These are phyloP conservation scores for Leishmania guyanensis DNA, from an alignment of 208 protist species.

Conservation along the genomic window DNA sequence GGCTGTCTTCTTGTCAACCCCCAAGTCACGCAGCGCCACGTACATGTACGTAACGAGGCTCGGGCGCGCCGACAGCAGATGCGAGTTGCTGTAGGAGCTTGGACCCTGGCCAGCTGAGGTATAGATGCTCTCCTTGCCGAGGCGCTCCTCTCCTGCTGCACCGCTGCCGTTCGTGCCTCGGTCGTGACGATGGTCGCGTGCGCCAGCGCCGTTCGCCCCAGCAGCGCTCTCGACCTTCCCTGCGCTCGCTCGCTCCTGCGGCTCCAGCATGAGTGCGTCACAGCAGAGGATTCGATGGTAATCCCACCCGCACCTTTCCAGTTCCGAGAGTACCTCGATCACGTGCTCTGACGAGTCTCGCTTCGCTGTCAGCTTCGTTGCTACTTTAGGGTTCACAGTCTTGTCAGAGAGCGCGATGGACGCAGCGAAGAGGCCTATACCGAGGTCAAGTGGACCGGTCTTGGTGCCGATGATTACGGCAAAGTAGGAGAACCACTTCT, in stretches of 20 bases:
- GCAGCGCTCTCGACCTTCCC: not conserved
- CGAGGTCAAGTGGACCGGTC: conserved; percentile 74
- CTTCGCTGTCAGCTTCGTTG: conserved; percentile 32
- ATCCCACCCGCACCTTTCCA: conserved; percentile 74
- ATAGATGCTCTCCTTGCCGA: conserved; percentile 41
- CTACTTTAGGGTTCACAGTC: conserved; percentile 44
- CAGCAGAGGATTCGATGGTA: conserved; percentile 50
- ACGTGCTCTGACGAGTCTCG: conserved; percentile 43
- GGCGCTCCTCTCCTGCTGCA: conserved; percentile 2
- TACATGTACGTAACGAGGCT: conserved; percentile 69
- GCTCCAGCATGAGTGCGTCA: conserved; percentile 46
- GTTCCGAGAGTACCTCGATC: conserved; percentile 45
- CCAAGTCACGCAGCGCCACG: conserved; percentile 71
- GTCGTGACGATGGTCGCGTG: conserved; percentile 9
- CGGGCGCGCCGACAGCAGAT: conserved; percentile 31
- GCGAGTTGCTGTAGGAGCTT: conserved; percentile 45
- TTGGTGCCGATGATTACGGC: conserved; percentile 71
- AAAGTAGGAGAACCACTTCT: conserved; percentile 42
- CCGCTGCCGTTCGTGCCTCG: conserved; percentile 4
- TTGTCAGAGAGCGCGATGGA: conserved; percentile 42
- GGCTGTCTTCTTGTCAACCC: conserved; percentile 50
- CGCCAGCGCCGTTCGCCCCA: not conserved
- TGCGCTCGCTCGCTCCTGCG: conserved; percentile 30
- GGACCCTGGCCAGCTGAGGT: conserved; percentile 36
- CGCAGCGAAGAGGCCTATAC: conserved; percentile 66